These are phyloP conservation scores for Miscanthus sacchariflorus DNA, from an alignment of 202 grass and related monocot species.

Conservation along the genomic window DNA sequence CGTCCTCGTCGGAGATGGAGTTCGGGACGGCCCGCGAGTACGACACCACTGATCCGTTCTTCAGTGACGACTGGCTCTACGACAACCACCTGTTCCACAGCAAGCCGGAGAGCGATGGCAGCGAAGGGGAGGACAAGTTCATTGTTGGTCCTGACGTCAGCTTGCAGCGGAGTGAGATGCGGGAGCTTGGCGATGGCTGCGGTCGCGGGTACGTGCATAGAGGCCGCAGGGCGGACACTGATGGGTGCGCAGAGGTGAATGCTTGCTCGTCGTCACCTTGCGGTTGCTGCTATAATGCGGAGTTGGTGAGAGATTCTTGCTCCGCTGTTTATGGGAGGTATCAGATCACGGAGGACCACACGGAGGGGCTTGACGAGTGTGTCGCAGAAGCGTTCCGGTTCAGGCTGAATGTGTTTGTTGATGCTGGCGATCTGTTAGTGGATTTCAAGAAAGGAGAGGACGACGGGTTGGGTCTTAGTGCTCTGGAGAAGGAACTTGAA, in stretches of 20 bases:
- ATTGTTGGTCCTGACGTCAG: conserved; percentile 49
- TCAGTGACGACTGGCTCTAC: conserved; percentile 66
- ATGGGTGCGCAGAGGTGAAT: conserved; percentile 33
- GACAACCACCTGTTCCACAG: conserved; percentile 45
- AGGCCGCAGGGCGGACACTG: conserved; percentile 3
- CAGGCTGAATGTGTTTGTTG: conserved; percentile 17
- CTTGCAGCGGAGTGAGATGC: conserved; percentile 22
- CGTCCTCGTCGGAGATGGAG: conserved; percentile 71
- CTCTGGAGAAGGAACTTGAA: conserved; percentile 69
- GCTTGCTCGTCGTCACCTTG: conserved; percentile 55
- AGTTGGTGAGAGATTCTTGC: conserved; percentile 37
- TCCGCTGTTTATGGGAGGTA: conserved; percentile 82
- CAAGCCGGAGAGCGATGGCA: conserved; percentile 29
- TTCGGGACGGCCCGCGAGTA: conserved; percentile 78
- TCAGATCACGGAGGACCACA: conserved; percentile 84
- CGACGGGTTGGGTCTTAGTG: conserved; percentile 41
- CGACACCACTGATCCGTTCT: conserved; percentile 64
- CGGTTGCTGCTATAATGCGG: conserved; percentile 56
- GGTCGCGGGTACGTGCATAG: neutral
- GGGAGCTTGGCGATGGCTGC: neutral
- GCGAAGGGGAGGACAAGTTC: conserved; percentile 86
- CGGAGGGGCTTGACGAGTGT: conserved; percentile 78
- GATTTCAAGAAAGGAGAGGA: conserved; percentile 43
- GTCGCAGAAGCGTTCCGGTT: conserved; percentile 45
- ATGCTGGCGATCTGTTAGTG: conserved; percentile 29